phyloP scores from a whole-genome alignment of 2,329 filamentous ascomycete species.

The Diaporthe sp. region DNA sequence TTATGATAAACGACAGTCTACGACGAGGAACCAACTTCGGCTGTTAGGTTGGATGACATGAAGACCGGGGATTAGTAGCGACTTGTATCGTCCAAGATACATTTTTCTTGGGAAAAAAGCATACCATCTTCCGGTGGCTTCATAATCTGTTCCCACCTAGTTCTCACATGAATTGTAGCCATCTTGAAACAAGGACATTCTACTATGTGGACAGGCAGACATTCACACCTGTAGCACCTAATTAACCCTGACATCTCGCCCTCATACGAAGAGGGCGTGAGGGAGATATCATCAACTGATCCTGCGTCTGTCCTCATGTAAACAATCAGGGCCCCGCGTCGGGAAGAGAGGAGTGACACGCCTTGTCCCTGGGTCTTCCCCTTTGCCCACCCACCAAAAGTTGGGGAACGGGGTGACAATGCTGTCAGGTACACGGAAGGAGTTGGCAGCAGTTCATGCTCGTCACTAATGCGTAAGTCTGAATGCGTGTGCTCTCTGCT shows the following conservation, averaged over 20 bases:
- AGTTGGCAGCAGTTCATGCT: conserved; percentile 2
- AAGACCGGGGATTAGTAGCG: neutral
- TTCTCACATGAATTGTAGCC: neutral
- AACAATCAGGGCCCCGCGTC: neutral
- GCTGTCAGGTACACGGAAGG: neutral
- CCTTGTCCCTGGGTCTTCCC: neutral
- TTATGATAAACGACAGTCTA: neutral
- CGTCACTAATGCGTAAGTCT: neutral
- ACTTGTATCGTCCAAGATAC: neutral
- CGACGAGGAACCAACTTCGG: neutral
- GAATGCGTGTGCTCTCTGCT: neutral
- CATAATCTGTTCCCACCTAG: neutral
- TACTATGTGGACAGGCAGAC: neutral
- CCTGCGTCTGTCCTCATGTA: neutral
- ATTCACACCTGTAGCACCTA: neutral
- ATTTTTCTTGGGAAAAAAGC: neutral
- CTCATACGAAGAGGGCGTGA: neutral
- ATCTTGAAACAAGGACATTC: neutral
- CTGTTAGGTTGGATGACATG: neutral
- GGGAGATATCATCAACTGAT: neutral
- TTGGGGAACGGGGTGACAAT: neutral
- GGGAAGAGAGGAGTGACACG: neutral
- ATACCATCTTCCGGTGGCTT: neutral
- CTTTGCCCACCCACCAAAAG: too few species aligned
- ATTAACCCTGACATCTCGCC: too few species aligned